A percentile compares a stretch with the other conserved stretches of the same genome.
Evolutionary conservation across 495 filamentous ascomycete species (phyloP).

Genomic region (Lentithecium fluviatile): DNA sequence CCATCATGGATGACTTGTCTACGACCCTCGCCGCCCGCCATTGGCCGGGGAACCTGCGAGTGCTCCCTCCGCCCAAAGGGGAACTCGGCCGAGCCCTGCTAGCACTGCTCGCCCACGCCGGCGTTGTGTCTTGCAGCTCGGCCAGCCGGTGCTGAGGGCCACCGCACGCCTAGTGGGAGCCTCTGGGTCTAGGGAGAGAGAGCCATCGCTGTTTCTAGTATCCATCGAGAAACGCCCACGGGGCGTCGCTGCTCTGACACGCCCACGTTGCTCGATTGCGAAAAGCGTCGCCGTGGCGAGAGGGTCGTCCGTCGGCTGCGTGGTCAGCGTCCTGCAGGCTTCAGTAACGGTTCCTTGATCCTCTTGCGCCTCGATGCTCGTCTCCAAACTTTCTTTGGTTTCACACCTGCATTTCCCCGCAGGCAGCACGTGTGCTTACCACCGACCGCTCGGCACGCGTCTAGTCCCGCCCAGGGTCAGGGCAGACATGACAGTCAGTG

Average conservation of each 20-base stretch:
- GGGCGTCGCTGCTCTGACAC: not conserved
- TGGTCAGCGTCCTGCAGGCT: slow-evolving; percentile 12
- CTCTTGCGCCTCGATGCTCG: slow-evolving; percentile 26
- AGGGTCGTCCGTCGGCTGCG: not conserved
- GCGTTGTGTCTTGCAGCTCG: not conserved
- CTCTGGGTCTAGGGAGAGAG: not conserved
- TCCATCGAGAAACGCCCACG: not conserved
- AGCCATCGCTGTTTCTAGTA: not conserved
- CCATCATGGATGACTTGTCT: slow-evolving; percentile 1
- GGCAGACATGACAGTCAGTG: slow-evolving; percentile 3
- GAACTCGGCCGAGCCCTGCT: slow-evolving; percentile 14
- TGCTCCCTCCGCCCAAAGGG: slow-evolving; percentile 11
- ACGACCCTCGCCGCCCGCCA: not conserved
- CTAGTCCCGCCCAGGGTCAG: slow-evolving; percentile 12
- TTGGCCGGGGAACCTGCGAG: slow-evolving; percentile 23
- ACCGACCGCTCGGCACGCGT: slow-evolving; percentile 13
- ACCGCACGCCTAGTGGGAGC: not conserved
- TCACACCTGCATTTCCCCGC: slow-evolving; percentile 33
- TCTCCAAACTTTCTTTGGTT: slow-evolving; percentile 27
- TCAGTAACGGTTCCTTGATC: slow-evolving; percentile 14
- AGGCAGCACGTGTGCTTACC: slow-evolving; percentile 36
- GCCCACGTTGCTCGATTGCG: not conserved
- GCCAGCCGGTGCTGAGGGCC: not conserved
- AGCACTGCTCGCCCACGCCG: not conserved
- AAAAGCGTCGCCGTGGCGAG: not conserved